Evolutionary conservation across 768 basidiomycete genomes (phyloP).

Genomic region (Naganishia friedmannii): DNA sequence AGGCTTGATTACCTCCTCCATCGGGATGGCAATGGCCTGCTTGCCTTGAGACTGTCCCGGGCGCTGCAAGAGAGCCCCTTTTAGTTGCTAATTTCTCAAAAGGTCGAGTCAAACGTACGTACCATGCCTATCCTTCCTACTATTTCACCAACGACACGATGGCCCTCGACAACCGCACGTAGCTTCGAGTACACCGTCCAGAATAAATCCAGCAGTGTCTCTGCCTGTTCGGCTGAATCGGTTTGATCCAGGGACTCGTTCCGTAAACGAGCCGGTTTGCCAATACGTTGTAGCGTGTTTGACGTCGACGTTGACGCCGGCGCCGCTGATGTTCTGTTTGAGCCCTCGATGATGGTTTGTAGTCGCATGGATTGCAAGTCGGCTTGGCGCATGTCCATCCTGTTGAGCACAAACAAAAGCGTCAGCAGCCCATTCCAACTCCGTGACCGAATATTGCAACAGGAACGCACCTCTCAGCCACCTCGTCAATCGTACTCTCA

Average conservation of each 20-base stretch:
- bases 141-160: slow-evolving; percentile 85
- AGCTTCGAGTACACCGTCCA: slow-evolving; percentile 97
- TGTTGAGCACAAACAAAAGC: background rate
- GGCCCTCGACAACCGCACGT: slow-evolving; percentile 85
- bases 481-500: slow-evolving; percentile 82
- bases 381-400: slow-evolving; percentile 26
- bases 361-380: slow-evolving; percentile 16
- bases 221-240: slow-evolving; percentile 58
- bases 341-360: slow-evolving; percentile 22
- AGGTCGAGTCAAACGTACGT: background rate
- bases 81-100: background rate
- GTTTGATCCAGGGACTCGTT: slow-evolving; percentile 25
- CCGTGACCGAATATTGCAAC: background rate
- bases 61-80: slow-evolving; percentile 58
- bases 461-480: slow-evolving; percentile 71
- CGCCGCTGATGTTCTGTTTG: background rate
- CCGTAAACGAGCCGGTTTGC: slow-evolving; percentile 20
- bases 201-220: slow-evolving; percentile 84
- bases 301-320: background rate
- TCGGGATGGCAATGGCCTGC: slow-evolving; percentile 58
- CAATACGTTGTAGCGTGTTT: background rate
- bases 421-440: background rate
- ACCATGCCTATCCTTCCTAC: slow-evolving; percentile 68
- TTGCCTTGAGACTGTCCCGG: slow-evolving; percentile 38
- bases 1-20: slow-evolving; percentile 81